Percentiles rank a stretch among this genome's conserved stretches.
phyloP scores from a whole-genome alignment of 257 asterid species.

The Leptodermis oblonga region DNA sequence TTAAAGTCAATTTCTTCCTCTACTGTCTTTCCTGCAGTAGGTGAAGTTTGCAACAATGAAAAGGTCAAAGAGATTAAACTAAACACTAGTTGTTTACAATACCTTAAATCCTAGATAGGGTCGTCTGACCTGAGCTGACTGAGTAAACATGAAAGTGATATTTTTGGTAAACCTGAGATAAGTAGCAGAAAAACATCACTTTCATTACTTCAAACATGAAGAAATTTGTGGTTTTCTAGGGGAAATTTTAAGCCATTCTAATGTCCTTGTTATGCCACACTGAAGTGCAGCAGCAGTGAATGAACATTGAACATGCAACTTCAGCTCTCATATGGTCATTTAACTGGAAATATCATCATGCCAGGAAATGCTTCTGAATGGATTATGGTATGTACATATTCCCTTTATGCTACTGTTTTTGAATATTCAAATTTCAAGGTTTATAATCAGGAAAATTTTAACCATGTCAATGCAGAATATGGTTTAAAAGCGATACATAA shows the following conservation, averaged over 20 bases:
- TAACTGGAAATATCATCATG: background rate
- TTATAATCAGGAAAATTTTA: background rate
- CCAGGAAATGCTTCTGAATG: constrained; percentile 12
- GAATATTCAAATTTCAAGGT: background rate
- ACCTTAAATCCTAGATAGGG: background rate
- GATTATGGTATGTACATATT: constrained; percentile 11
- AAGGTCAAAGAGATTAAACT: background rate
- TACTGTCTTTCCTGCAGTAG: no score
- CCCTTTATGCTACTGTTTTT: background rate
- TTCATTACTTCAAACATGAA: background rate
- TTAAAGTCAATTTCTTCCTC: no score
- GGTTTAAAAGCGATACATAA: background rate
- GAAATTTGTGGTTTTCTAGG: background rate
- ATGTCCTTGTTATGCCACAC: background rate
- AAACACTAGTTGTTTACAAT: background rate
- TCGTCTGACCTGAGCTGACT: background rate
- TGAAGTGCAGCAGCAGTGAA: background rate
- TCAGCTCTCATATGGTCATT: background rate
- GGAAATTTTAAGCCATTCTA: background rate
- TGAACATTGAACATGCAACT: background rate
- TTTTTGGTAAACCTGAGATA: background rate
- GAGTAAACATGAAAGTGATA: background rate
- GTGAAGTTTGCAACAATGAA: no score
- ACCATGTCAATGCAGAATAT: background rate
- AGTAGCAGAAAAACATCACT: constrained; percentile 3